These are phyloP conservation scores for Oryza officinalis DNA, from an alignment of 176 grass and related monocot species.

Conservation along the genomic window DNA sequence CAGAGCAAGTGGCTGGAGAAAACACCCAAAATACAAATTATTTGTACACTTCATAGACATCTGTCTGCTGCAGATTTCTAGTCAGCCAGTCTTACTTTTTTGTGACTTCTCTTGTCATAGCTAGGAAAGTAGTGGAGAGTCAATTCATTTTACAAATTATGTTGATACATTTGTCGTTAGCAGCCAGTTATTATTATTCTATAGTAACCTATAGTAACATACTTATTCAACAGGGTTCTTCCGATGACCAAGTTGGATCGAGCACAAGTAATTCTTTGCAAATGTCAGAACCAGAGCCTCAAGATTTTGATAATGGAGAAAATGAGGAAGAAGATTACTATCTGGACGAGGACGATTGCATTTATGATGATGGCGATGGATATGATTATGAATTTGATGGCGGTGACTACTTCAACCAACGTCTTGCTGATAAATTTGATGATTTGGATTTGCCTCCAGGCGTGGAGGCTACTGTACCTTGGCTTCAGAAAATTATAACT, in stretches of 20 bases:
- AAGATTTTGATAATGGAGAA: slow-evolving; percentile 21
- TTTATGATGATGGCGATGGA: slow-evolving; percentile 36
- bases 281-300: slow-evolving; percentile 32
- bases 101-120: background rate
- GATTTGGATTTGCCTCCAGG: slow-evolving; percentile 76
- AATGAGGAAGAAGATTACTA: slow-evolving; percentile 62
- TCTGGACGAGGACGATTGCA: slow-evolving; percentile 49
- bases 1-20: background rate
- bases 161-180: background rate
- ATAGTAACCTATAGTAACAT: slow-evolving; percentile 28
- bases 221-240: slow-evolving; percentile 45
- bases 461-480: slow-evolving; percentile 76
- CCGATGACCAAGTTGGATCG: slow-evolving; percentile 42
- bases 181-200: background rate
- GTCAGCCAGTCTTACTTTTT: background rate
- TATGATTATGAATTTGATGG: slow-evolving; percentile 58
- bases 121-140: background rate
- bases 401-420: slow-evolving; percentile 54
- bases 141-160: background rate
- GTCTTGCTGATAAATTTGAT: slow-evolving; percentile 79
- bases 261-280: slow-evolving; percentile 36
- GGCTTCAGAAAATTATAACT: slow-evolving; percentile 48
- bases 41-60: background rate
- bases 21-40: background rate
- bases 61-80: background rate